A percentile compares a stretch with the other conserved stretches of the same genome.
Evolutionary conservation across 2,329 filamentous ascomycete genomes (phyloP).

Genomic region (Cladobotryum mycophilum): DNA sequence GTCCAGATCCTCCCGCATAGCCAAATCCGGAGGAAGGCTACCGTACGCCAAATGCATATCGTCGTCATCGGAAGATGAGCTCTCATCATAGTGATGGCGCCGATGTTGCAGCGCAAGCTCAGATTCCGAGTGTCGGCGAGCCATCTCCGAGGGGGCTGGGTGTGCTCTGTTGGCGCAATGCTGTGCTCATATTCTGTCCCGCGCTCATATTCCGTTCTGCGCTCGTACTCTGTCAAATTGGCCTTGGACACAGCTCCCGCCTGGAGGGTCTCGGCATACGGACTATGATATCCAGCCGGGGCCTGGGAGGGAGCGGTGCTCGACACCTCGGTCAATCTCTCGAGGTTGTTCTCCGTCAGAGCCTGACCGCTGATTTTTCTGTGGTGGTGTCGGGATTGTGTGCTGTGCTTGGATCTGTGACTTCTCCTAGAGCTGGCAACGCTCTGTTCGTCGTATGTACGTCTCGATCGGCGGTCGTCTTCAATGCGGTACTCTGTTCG

Average conservation of each 20-base stretch:
- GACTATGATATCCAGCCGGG: constrained; percentile 35
- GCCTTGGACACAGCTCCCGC: constrained; percentile 35
- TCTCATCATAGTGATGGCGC: not conserved
- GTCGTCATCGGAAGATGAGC: constrained; percentile 13
- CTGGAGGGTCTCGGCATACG: constrained; percentile 32
- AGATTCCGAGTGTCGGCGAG: constrained; percentile 35
- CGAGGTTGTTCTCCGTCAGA: constrained; percentile 48
- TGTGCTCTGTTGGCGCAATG: constrained; percentile 11
- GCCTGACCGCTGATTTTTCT: constrained; percentile 29
- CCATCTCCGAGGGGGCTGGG: constrained; percentile 16
- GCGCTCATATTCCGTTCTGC: constrained; percentile 19
- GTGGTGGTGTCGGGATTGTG: constrained; percentile 26
- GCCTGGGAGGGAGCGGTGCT: constrained; percentile 39
- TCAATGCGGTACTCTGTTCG: constrained; percentile 23
- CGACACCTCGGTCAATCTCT: constrained; percentile 47
- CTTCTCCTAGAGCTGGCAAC: constrained; percentile 38
- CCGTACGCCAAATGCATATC: constrained; percentile 94
- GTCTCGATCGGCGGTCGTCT: constrained; percentile 27
- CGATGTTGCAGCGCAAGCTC: constrained; percentile 23
- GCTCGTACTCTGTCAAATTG: constrained; percentile 10
- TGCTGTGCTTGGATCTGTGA: constrained; percentile 31
- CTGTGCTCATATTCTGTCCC: constrained; percentile 17
- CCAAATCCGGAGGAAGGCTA: constrained; percentile 65
- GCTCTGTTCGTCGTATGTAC: constrained; percentile 25
- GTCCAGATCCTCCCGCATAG: constrained; percentile 42